These are phyloP conservation scores for Penicillium sp. DNA, from an alignment of 2,329 filamentous ascomycete species.

Conservation along the genomic window DNA sequence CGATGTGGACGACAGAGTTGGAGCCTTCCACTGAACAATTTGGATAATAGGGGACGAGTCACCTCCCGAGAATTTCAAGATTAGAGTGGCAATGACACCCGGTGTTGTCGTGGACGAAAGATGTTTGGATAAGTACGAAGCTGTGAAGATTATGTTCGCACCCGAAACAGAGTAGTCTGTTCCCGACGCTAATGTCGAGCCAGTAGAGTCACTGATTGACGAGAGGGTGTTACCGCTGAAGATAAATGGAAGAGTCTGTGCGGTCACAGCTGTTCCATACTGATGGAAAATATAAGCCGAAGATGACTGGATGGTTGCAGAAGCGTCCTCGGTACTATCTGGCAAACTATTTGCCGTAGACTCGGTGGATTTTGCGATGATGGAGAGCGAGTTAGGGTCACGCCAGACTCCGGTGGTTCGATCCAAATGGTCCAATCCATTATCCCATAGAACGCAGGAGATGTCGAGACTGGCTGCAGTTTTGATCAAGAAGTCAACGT, in stretches of 20 bases:
- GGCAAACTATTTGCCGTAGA: slow-evolving; percentile 52
- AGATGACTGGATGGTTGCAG: slow-evolving; percentile 47
- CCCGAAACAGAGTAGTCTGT: slow-evolving; percentile 51
- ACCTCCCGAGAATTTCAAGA: slow-evolving; percentile 53
- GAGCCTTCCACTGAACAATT: slow-evolving; percentile 54
- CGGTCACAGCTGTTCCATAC: slow-evolving; percentile 44
- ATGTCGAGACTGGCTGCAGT: slow-evolving; percentile 52
- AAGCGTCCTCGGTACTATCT: slow-evolving; percentile 51
- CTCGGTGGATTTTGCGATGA: slow-evolving; percentile 48
- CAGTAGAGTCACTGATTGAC: slow-evolving; percentile 40
- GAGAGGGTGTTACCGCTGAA: slow-evolving; percentile 56
- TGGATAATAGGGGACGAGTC: slow-evolving; percentile 46
- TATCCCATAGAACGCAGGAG: slow-evolving; percentile 58
- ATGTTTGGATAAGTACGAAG: slow-evolving; percentile 48
- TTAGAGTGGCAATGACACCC: slow-evolving; percentile 52
- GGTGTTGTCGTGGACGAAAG: slow-evolving; percentile 43
- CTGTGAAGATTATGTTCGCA: slow-evolving; percentile 48
- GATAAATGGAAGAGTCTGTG: slow-evolving; percentile 49
- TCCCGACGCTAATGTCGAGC: slow-evolving; percentile 34
- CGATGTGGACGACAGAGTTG: slow-evolving; percentile 33
- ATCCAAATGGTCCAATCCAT: slow-evolving; percentile 56
- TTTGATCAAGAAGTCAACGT: slow-evolving; percentile 54
- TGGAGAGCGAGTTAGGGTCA: slow-evolving; percentile 49
- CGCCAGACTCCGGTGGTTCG: slow-evolving; percentile 51
- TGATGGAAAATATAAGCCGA: slow-evolving; percentile 58